Base-by-base conservation (phyloP, 2,329 filamentous ascomycete genomes). In the Fusarium verrucosum region DNA sequence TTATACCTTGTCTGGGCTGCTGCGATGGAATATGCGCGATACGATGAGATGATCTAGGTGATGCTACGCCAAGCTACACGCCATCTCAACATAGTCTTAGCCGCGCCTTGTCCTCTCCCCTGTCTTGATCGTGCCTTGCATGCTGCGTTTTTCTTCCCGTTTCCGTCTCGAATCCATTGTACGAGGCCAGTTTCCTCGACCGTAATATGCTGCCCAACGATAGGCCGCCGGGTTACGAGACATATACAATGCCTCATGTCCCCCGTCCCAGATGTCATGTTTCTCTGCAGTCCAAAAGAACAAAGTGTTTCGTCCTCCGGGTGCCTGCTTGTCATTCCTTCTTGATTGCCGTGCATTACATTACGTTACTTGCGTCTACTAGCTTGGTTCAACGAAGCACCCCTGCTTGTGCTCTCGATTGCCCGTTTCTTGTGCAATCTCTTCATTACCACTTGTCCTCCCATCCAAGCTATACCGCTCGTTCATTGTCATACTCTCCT, bases 371-470 rank as follows among this genome's bases (percentile, higher is more conserved):
- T 58, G 37, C 38, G 17, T 40, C 44, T 40, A 20, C 23, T 35
- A 26, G 22, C 32, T 47, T 17, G 37, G 57, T 36, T 36, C 40
- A 40, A 49, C 49, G 25, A 33, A 36, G 30, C 44, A 47, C 44
- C 43, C 47, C 50, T 52, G 44, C 59, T 50, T 61, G 68, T 70
- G 53, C 57, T 53, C 46, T 62, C 56, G 60, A 60, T 64, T 71
- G 68, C 58, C 46, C 44, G 16, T 37, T 43, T 55, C 58, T 67
- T 41, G 65, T 70, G 61, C 58, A 56, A 62, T 55, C 61, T 38
- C 59, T 59, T 67, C 58, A 62, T 68, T 60, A 61, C 58, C 66
- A 66, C 66, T 67, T 59, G 69, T 71, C 69, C 69, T 58, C 69
- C 66, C 62, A 50, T 43, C 28, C 44, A 22, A 37, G 26, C 43